Evolutionary conservation across 2,329 filamentous ascomycete genomes (phyloP).

Genomic region (Xylariaceae sp.): DNA sequence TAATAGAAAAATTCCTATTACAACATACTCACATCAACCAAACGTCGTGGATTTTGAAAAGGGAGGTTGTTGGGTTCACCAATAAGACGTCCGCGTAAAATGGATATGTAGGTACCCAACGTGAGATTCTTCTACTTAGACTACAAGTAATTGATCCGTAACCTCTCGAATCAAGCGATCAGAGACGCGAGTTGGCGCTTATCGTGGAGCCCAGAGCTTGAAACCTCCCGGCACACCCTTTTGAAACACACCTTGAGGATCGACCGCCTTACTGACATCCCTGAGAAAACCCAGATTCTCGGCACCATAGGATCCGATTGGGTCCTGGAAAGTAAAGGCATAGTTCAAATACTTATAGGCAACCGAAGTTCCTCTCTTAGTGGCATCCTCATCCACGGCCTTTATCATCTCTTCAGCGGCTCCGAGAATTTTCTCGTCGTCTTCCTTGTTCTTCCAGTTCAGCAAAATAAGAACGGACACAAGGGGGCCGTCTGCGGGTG

Average conservation of each 20-base stretch:
- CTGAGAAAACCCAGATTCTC: not conserved
- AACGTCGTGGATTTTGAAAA: too few relatives aligned
- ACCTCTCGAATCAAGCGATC: too few relatives aligned
- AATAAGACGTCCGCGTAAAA: too few relatives aligned
- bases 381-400: not conserved
- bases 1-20: too few relatives aligned
- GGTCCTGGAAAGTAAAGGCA: constrained; percentile 11
- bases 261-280: not conserved
- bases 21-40: too few relatives aligned
- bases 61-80: too few relatives aligned
- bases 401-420: not conserved
- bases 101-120: too few relatives aligned
- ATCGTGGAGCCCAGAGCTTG: too few relatives aligned
- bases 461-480: constrained; percentile 7
- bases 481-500: constrained; percentile 5
- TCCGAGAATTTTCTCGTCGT: constrained; percentile 9
- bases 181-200: too few relatives aligned
- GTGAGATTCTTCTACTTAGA: too few relatives aligned
- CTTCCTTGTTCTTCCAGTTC: constrained; percentile 10
- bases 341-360: constrained; percentile 19
- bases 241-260: not conserved
- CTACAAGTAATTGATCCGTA: too few relatives aligned
- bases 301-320: constrained; percentile 6
- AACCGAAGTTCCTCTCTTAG: not conserved
- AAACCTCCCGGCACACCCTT: not conserved